Conservation (phyloP, 176 grass and related monocot genomes). For the Oryza australiensis region DNA sequence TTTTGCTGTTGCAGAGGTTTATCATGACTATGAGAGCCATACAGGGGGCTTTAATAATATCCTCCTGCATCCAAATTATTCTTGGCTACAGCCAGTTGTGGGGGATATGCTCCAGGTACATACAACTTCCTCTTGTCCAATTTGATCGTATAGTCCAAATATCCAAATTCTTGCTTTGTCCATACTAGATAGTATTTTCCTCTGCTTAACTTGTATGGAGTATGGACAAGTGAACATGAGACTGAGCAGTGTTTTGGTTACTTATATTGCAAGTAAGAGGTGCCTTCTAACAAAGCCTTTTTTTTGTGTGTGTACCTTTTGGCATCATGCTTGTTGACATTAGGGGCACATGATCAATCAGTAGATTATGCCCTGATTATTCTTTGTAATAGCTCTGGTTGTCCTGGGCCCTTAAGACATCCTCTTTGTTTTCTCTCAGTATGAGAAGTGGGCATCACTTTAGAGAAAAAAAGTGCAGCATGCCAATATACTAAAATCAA, state of each 20-base stretch:
- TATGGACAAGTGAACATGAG: conserved; percentile 10
- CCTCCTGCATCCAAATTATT: conserved; percentile 88
- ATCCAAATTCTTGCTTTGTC: not conserved
- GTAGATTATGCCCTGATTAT: not conserved
- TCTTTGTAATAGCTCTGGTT: conserved; percentile 16
- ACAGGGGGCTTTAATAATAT: conserved; percentile 79
- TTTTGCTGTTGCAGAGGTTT: conserved; percentile 59
- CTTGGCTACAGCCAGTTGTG: conserved; percentile 85
- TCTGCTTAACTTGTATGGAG: not conserved
- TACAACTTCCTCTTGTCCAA: conserved; percentile 6
- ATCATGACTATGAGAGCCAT: conserved; percentile 71
- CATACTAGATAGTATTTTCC: not conserved
- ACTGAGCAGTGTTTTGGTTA: not conserved
- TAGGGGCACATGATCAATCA: conserved; percentile 14
- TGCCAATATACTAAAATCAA: conserved; percentile 10
- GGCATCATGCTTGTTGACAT: not conserved
- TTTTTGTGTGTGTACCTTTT: conserved; percentile 1
- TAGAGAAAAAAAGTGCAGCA: conserved; percentile 16
- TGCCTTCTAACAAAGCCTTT: not conserved
- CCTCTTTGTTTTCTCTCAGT: not conserved
- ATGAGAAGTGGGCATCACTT: conserved; percentile 37
- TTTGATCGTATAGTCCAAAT: not conserved
- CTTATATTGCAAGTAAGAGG: not conserved
- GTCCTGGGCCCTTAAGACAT: not conserved
- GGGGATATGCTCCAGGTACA: conserved; percentile 84